Evolutionary conservation across 2,329 filamentous ascomycete species (phyloP).

Genomic region (Clarireedia sp.): DNA sequence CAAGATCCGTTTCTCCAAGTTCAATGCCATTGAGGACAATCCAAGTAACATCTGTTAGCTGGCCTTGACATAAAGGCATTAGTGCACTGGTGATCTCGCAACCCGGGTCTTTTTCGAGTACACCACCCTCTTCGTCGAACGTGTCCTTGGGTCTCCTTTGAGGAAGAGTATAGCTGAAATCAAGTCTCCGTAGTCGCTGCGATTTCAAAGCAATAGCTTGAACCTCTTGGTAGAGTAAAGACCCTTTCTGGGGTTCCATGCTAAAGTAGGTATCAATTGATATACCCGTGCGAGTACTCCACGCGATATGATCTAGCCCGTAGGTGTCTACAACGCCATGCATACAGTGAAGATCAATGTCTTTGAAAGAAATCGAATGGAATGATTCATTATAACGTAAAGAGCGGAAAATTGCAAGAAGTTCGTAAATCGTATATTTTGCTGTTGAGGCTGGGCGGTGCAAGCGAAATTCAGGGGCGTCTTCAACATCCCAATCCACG

Average conservation of each 20-base stretch:
- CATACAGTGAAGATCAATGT: conserved; percentile 55
- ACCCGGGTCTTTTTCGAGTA: conserved; percentile 49
- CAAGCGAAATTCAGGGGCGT: conserved; percentile 59
- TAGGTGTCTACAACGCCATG: conserved; percentile 52
- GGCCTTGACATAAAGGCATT: conserved; percentile 57
- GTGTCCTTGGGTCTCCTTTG: conserved; percentile 39
- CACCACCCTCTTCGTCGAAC: conserved; percentile 37
- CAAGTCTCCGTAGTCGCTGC: conserved; percentile 51
- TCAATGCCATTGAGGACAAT: conserved; percentile 60
- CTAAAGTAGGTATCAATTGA: conserved; percentile 25
- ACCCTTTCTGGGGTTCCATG: conserved; percentile 31
- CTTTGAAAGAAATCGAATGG: conserved; percentile 57
- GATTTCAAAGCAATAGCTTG: conserved; percentile 60
- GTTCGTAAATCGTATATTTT: conserved; percentile 52
- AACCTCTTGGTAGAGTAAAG: conserved; percentile 59
- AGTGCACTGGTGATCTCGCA: conserved; percentile 64
- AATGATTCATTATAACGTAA: conserved; percentile 66
- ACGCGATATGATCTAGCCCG: conserved; percentile 54
- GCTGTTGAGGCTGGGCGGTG: conserved; percentile 45
- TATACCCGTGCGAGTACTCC: conserved; percentile 44
- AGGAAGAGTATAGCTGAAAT: conserved; percentile 56
- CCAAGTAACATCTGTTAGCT: conserved; percentile 65
- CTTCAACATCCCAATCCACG: conserved; percentile 53
- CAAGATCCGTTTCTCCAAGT: conserved; percentile 63
- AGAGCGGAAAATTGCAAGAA: conserved; percentile 62